Percentiles rank a stretch among this genome's conserved stretches.
Evolutionary conservation across 2,329 filamentous ascomycete species (phyloP).

Genomic region (Ploettnerulaceae sp.): DNA sequence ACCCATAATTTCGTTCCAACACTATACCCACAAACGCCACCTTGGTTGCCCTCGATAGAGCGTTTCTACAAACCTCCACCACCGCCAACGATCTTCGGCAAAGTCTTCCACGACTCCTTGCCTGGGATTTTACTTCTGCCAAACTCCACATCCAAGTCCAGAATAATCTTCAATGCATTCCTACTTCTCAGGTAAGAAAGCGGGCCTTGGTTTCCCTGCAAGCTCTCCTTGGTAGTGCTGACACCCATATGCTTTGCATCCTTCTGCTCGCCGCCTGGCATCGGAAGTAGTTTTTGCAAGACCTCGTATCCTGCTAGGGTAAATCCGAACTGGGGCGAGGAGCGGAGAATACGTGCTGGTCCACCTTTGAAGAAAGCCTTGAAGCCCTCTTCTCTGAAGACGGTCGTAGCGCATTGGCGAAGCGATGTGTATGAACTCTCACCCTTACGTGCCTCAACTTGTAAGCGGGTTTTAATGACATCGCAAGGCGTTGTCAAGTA

Average conservation of each 20-base stretch:
- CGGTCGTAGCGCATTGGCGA: slow-evolving; percentile 76
- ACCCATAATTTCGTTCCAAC: too few species aligned
- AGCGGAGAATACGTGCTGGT: slow-evolving; percentile 88
- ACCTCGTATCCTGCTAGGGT: slow-evolving; percentile 94
- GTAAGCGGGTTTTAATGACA: slow-evolving; percentile 97
- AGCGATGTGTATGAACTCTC: slow-evolving; percentile 84
- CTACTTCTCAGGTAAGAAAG: slow-evolving; percentile 65
- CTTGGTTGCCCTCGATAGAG: too few species aligned
- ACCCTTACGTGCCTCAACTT: slow-evolving; percentile 95
- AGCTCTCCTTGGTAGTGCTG: slow-evolving; percentile 56
- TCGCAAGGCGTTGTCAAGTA: slow-evolving; percentile 97
- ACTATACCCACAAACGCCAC: too few species aligned
- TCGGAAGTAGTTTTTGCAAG: slow-evolving; percentile 73
- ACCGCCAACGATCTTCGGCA: slow-evolving; percentile 31
- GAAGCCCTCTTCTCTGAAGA: slow-evolving; percentile 89
- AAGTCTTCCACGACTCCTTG: slow-evolving; percentile 27
- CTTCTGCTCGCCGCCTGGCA: slow-evolving; percentile 59
- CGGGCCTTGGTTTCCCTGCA: slow-evolving; percentile 31
- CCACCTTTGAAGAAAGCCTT: slow-evolving; percentile 98
- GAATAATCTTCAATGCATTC: slow-evolving; percentile 91
- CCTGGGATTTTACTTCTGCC: slow-evolving; percentile 43
- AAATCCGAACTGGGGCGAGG: slow-evolving; percentile 96
- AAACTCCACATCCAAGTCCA: slow-evolving; percentile 92
- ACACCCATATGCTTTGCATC: slow-evolving; percentile 48
- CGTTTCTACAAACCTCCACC: too few species aligned